phyloP scores from a whole-genome alignment of 192 early-diverging fungal species.

The Podila epicladia region DNA sequence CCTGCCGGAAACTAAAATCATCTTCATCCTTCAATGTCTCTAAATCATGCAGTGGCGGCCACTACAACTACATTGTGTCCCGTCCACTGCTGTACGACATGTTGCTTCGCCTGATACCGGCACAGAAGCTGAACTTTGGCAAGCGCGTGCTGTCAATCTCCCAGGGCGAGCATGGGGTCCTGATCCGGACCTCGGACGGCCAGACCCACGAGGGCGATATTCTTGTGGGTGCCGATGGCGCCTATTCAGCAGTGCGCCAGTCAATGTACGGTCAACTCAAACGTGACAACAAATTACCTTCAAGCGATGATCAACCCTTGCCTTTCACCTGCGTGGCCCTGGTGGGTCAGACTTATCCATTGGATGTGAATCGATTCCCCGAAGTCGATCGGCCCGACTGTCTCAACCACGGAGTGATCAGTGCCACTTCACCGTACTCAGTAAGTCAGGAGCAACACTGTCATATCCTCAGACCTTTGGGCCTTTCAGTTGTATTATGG shows the following conservation, averaged over 20 bases:
- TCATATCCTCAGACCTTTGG: no score
- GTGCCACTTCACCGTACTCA: background rate
- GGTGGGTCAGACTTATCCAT: slow-evolving; percentile 6
- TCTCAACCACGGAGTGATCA: background rate
- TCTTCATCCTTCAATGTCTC: no score
- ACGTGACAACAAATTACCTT: background rate
- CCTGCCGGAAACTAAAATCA: no score
- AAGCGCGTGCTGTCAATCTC: background rate
- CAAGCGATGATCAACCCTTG: background rate
- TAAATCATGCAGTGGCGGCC: background rate
- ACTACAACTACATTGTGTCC: background rate
- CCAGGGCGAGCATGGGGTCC: background rate
- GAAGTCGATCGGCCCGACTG: background rate
- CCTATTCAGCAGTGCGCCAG: slow-evolving; percentile 10
- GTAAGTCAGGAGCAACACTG: slow-evolving; percentile 2
- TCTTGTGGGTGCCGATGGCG: slow-evolving; percentile 14
- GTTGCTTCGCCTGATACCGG: background rate
- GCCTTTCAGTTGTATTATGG: no score
- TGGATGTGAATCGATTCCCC: background rate
- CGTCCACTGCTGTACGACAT: background rate
- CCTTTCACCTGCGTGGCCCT: slow-evolving; percentile 4
- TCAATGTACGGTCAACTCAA: background rate
- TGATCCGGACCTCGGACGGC: background rate
- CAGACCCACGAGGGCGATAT: slow-evolving; percentile 11
- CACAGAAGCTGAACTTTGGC: background rate